phyloP scores from a whole-genome alignment of 768 basidiomycete species.

The Suillus hirtellus region DNA sequence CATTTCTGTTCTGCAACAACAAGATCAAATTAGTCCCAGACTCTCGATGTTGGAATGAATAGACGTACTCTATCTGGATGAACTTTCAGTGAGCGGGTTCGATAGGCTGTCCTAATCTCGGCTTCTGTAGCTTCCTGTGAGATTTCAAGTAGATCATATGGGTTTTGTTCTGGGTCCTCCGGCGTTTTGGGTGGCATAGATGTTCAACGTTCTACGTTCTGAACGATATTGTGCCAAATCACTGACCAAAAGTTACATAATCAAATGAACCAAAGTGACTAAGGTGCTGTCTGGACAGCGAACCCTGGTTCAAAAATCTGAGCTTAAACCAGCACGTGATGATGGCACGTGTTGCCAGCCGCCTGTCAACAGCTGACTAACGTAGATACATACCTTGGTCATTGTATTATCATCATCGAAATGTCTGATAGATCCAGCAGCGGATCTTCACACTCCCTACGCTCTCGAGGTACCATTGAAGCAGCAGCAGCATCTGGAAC shows the following conservation, averaged over 20 bases:
- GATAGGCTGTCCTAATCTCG: conserved; percentile 79
- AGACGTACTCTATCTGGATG: conserved; percentile 79
- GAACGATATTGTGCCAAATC: not conserved
- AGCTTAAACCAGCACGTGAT: too few species aligned
- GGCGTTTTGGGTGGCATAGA: conserved; percentile 28
- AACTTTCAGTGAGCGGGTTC: conserved; percentile 78
- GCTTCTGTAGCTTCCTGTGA: conserved; percentile 67
- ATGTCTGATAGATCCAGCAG: too few species aligned
- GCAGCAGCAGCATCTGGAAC: too few species aligned
- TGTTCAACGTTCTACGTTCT: not conserved
- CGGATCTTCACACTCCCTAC: too few species aligned
- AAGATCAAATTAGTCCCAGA: conserved; percentile 14
- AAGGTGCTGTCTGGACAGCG: too few species aligned
- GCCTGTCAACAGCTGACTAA: too few species aligned
- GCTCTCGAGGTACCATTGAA: too few species aligned
- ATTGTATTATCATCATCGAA: too few species aligned
- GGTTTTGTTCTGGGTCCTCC: conserved; percentile 60
- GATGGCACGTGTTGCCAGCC: too few species aligned
- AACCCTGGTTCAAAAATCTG: too few species aligned
- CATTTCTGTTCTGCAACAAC: conserved; percentile 64
- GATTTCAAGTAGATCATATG: conserved; percentile 72
- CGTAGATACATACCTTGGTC: too few species aligned
- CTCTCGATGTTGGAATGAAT: conserved; percentile 12
- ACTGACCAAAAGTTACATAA: not conserved
- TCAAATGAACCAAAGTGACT: not conserved